phyloP scores from a whole-genome alignment of 2,329 filamentous ascomycete species.

The Cladosporium austrohemisphaericum region DNA sequence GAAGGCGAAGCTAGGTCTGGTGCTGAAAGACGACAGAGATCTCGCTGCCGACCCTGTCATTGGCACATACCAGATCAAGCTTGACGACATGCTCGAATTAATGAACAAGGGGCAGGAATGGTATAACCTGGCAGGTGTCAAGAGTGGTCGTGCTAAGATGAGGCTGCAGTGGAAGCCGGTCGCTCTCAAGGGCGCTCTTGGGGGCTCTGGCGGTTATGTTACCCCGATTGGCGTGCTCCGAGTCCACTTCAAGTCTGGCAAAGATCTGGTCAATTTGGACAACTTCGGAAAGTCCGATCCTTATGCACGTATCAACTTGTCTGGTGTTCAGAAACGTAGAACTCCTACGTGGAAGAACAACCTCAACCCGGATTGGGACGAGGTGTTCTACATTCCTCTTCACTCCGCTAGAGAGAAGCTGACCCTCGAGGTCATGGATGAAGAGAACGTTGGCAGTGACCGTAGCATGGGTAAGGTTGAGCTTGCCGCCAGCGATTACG shows the following conservation, averaged over 20 bases:
- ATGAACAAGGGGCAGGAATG: conserved; percentile 93
- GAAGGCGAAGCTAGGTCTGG: conserved; percentile 81
- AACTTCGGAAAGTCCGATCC: conserved; percentile 96
- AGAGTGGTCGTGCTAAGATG: conserved; percentile 84
- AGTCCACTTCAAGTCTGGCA: conserved; percentile 81
- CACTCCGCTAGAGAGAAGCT: conserved; percentile 81
- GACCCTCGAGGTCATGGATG: conserved; percentile 91
- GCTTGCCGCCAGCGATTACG: conserved; percentile 71
- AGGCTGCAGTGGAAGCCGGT: conserved; percentile 94
- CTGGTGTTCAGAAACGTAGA: conserved; percentile 82
- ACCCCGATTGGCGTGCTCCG: conserved; percentile 94
- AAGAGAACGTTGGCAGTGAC: conserved; percentile 88
- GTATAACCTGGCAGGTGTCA: conserved; percentile 81
- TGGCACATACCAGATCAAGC: conserved; percentile 90
- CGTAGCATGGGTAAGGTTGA: conserved; percentile 81
- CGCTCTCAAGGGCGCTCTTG: conserved; percentile 70
- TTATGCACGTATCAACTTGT: conserved; percentile 82
- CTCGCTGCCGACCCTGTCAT: conserved; percentile 76
- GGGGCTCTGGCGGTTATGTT: conserved; percentile 81
- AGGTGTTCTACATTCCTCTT: conserved; percentile 89
- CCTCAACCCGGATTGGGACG: conserved; percentile 91
- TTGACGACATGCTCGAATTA: conserved; percentile 87
- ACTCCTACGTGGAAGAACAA: conserved; percentile 97
- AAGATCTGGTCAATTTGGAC: conserved; percentile 84
- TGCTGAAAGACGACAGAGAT: conserved; percentile 93